Base-by-base conservation (phyloP, 139 green algal genomes). In the Coelastrella sp. region DNA sequence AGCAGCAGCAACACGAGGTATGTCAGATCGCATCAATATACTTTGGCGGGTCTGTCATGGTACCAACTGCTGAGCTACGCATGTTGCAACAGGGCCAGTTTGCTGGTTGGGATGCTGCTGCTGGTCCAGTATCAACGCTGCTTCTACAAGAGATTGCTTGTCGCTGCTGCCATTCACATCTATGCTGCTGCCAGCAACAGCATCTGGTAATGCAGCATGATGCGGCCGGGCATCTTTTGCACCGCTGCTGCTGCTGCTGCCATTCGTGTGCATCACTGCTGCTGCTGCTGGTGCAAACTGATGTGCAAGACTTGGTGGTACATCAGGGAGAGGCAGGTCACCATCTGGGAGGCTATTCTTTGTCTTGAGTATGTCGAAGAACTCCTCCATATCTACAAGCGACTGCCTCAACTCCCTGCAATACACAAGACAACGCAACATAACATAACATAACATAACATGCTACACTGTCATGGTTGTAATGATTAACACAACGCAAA, bases 381-480 rank as follows among this genome's bases (percentile, higher is more conserved):
- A 96, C 43, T 96, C 92, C 78, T 98, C 95, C 93, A 99, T 98
- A 89, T 99, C 97, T 27, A 99, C 95, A 62, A 99, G 90, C 0
- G 89, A 94, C 81, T 95, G 91, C 7, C 96, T 87, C 63, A 99
- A 89, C 89, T 99, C 96, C 15, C 96, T 89, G 87, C 92, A 97
- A 45, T 32, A 45, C 34, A 50, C 6, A n/a, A 23, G 57, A 17
- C 2, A 27, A 66, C 2, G 30, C 57, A 66, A 2, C 1, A 23
- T 2, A 2, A 57, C 1, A 15, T 57, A n/a, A n/a, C n/a, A n/a
- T n/a, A n/a, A n/a, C n/a, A n/a, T n/a, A n/a, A n/a, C n/a, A n/a
- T n/a, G n/a, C n/a, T n/a, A n/a, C n/a, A n/a, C n/a, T n/a, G n/a
- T n/a, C n/a, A n/a, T n/a, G n/a, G n/a, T n/a, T n/a, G n/a, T n/a